Conservation (phyloP, 305 asterid species). For the Fraxinus ornus region DNA sequence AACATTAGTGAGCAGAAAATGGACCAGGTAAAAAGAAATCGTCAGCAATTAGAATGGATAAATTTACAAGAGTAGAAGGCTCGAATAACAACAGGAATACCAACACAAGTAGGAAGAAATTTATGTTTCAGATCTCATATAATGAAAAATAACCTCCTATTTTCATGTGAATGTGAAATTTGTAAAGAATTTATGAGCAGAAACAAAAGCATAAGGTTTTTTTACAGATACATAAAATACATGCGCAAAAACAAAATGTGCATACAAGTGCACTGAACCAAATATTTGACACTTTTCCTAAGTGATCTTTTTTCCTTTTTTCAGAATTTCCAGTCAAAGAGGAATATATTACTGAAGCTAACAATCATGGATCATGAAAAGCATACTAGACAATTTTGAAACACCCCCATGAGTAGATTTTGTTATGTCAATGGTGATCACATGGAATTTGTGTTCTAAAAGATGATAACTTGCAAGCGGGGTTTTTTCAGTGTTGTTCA, state of each 20-base stretch:
- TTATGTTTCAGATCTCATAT: background rate
- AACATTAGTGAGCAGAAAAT: background rate
- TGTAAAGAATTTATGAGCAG: background rate
- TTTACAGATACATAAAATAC: background rate
- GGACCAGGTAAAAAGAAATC: background rate
- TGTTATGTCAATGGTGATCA: background rate
- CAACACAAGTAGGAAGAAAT: background rate
- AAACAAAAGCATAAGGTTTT: background rate
- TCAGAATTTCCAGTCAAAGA: background rate
- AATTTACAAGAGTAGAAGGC: background rate
- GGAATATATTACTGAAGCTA: background rate
- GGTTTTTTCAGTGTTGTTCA: background rate
- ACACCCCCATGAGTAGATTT: background rate
- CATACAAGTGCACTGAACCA: background rate
- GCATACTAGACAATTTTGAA: background rate
- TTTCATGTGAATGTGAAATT: background rate
- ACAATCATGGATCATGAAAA: background rate
- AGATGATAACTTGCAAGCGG: background rate
- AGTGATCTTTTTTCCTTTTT: background rate
- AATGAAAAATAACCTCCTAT: background rate
- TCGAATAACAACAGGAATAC: background rate
- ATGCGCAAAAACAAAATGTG: background rate
- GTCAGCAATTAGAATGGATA: background rate
- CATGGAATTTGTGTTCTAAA: background rate
- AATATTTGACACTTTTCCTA: background rate